Conservation (phyloP, 495 filamentous ascomycete species). For the Aspergillus haitiensis region DNA sequence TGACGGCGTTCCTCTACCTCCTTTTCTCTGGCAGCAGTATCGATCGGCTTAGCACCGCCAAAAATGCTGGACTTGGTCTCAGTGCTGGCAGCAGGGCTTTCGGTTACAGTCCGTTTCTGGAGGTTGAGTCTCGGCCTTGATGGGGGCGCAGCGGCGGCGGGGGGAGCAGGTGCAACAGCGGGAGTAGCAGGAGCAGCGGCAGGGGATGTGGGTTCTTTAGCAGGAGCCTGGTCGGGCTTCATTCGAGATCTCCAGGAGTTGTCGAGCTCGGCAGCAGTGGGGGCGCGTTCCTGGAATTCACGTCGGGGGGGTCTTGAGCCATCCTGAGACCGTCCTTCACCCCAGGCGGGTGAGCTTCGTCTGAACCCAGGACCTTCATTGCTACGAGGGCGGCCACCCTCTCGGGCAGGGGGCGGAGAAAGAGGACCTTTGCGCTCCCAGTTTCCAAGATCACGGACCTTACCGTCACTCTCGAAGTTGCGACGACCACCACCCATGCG, state of each 20-base stretch:
- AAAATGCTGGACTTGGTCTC: constrained; percentile 89
- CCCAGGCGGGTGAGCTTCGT: constrained; percentile 77
- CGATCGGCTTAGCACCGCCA: constrained; percentile 85
- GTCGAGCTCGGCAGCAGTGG: constrained; percentile 83
- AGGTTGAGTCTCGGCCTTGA: constrained; percentile 78
- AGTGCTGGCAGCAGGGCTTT: constrained; percentile 47
- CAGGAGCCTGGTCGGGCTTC: constrained; percentile 61
- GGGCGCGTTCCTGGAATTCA: constrained; percentile 75
- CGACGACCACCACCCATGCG: constrained; percentile 53
- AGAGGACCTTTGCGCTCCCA: constrained; percentile 97
- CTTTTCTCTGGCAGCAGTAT: constrained; percentile 81
- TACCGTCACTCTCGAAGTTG: constrained; percentile 71
- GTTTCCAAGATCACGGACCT: constrained; percentile 81
- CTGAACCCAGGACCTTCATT: constrained; percentile 64
- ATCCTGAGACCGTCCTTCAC: constrained; percentile 76
- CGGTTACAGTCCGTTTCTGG: constrained; percentile 82
- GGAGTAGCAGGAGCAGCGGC: constrained; percentile 45
- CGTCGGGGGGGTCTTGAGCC: constrained; percentile 79
- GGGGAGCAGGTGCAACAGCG: constrained; percentile 26
- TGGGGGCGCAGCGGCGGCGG: constrained; percentile 52
- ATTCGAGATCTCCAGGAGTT: constrained; percentile 84
- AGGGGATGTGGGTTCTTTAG: constrained; percentile 66
- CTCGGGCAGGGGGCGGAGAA: constrained; percentile 65
- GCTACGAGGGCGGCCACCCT: constrained; percentile 67
- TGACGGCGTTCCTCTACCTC: constrained; percentile 87